Evolutionary conservation across 441 rosid species (phyloP), one percentile per base, ranked within the genome.

Genomic region (Euphorbia neoarborescens): DNA sequence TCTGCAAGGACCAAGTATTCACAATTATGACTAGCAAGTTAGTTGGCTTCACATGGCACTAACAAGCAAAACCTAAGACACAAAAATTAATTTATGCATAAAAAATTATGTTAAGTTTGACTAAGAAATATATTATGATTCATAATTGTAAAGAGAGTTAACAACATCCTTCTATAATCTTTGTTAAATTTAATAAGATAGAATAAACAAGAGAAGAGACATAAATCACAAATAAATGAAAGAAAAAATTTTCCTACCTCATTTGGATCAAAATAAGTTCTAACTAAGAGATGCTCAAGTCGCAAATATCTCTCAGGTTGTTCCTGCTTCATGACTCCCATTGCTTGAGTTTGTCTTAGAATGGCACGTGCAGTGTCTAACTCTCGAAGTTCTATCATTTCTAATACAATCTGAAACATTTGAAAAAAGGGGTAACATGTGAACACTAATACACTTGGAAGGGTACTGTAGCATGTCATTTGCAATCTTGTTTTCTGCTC

Each of bases 321-420:
- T 86, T 96, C 99, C 85, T 96, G 99, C 85, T 96, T 96, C 99
- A 96, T 90, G 72, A 91, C 90, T 73, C 98, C 94, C 99, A 96
- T 96, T 66, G 90, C 99, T 80, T 93, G 98, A 60, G 99, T 96
- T 79, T 96, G 98, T 85, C 93, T 86, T 79, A 96, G 79, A 79
- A 96, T 88, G 71, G 99, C 96, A 61, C 99, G 90, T 6, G 99
- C 97, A 66, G 98, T 90, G 75, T 93, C 98, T 82, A 91, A 77
- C 72, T 96, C 99, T 50, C 99, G 86, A 37, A 95, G 97, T 63
- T 95, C 99, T 66, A 92, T 95, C 99, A 95, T 95, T 81, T 95
- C 99, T 69, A 95, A 60, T 7, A 92, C 99, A 83, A 92, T 95
- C 97, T 94, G 82, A 75, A 80, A 42, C 62, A 69, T 5, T 44